These are phyloP conservation scores for Eucalyptus marginata DNA, from an alignment of 345 rosid genomes.

Conservation along the genomic window DNA sequence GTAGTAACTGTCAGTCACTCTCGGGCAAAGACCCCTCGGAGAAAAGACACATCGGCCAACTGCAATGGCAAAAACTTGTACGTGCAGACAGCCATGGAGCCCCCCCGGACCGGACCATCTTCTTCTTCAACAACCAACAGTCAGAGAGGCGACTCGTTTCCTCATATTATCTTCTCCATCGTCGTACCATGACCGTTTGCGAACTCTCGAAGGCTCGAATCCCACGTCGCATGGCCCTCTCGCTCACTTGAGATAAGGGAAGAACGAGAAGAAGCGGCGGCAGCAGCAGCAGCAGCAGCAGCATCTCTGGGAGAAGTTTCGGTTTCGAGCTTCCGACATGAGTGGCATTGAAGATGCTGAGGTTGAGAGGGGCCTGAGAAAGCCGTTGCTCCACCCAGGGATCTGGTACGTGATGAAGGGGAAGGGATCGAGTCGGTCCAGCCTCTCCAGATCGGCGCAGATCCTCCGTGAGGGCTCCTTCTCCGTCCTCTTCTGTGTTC, in stretches of 20 bases:
- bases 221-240: background rate
- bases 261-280: background rate
- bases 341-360: slow-evolving; percentile 41
- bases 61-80: background rate
- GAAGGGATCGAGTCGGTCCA: slow-evolving; percentile 50
- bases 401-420: slow-evolving; percentile 46
- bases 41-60: background rate
- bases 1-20: background rate
- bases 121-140: background rate
- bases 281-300: background rate
- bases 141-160: background rate
- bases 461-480: slow-evolving; percentile 45
- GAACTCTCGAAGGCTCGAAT: background rate
- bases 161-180: background rate
- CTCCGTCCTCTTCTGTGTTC: slow-evolving; percentile 57
- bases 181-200: background rate
- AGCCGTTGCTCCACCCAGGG: slow-evolving; percentile 59
- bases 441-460: slow-evolving; percentile 33
- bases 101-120: background rate
- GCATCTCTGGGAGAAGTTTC: background rate
- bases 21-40: background rate
- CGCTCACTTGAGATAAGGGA: background rate
- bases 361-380: slow-evolving; percentile 35
- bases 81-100: background rate
- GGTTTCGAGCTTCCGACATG: slow-evolving; percentile 5